Conservation (phyloP, 768 basidiomycete species). For the Calvatia gigantea region DNA sequence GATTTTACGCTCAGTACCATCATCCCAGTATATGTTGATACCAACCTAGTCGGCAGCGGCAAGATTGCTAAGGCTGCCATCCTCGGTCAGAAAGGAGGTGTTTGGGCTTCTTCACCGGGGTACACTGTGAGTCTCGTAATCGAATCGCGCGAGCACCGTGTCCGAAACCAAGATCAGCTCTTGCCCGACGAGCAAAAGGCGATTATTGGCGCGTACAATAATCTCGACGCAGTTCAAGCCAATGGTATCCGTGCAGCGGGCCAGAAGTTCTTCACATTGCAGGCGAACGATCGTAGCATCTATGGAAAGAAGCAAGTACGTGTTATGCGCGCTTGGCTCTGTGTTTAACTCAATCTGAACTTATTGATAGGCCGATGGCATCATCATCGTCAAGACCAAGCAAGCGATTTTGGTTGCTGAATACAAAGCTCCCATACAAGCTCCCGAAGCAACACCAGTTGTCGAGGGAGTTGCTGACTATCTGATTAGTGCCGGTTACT, state of each 20-base stretch:
- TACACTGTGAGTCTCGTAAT: slow-evolving; percentile 46
- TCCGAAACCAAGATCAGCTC: slow-evolving; percentile 39
- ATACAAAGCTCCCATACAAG: slow-evolving; percentile 64
- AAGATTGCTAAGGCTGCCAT: slow-evolving; percentile 78
- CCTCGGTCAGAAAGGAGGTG: slow-evolving; percentile 67
- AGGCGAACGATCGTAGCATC: slow-evolving; percentile 46
- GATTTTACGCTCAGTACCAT: background rate
- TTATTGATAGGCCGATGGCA: slow-evolving; percentile 64
- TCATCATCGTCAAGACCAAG: slow-evolving; percentile 72
- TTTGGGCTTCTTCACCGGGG: slow-evolving; percentile 67
- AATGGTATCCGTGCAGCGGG: slow-evolving; percentile 63
- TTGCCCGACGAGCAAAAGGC: slow-evolving; percentile 60
- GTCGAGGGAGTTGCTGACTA: slow-evolving; percentile 78
- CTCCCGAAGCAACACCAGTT: slow-evolving; percentile 58
- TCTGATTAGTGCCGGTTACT: slow-evolving; percentile 58
- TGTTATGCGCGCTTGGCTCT: background rate
- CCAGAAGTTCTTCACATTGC: slow-evolving; percentile 72
- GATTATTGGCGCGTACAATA: slow-evolving; percentile 43
- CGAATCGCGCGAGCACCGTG: background rate
- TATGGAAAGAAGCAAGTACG: slow-evolving; percentile 79
- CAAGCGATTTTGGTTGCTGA: slow-evolving; percentile 83
- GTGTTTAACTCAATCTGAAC: background rate
- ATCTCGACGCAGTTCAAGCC: slow-evolving; percentile 39
- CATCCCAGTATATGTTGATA: slow-evolving; percentile 73
- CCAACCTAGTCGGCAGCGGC: slow-evolving; percentile 69